Conservation (phyloP, 2,329 filamentous ascomycete genomes). For the Fusarium coffeatum region DNA sequence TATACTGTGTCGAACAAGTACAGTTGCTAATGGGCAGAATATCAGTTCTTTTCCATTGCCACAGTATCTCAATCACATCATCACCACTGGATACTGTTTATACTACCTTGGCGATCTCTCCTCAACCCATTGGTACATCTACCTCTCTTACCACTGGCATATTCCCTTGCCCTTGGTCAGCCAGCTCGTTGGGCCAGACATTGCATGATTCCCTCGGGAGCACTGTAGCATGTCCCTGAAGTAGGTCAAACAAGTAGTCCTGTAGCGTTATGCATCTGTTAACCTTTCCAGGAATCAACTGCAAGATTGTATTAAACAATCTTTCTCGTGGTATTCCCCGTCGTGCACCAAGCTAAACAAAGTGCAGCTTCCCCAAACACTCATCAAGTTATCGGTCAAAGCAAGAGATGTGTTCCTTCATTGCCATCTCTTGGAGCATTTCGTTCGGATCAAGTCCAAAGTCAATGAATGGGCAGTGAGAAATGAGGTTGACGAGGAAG, state of each 20-base stretch:
- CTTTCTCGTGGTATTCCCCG: background rate
- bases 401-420: constrained; percentile 15
- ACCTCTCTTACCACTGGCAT: background rate
- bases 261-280: background rate
- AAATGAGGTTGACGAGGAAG: background rate
- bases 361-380: background rate
- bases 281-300: constrained; percentile 1
- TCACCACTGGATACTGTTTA: background rate
- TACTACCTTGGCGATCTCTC: background rate
- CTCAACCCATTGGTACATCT: background rate
- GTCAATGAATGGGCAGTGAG: constrained; percentile 20
- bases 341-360: background rate
- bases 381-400: constrained; percentile 7
- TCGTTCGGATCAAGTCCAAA: constrained; percentile 11
- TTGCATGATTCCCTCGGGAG: background rate
- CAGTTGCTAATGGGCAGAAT: background rate
- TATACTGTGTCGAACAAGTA: background rate
- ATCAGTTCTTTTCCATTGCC: background rate
- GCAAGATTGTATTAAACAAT: background rate
- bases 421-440: constrained; percentile 27
- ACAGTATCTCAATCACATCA: background rate
- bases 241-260: background rate
- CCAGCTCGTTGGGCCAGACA: background rate
- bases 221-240: background rate
- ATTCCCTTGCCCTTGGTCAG: background rate